Conservation (phyloP, 495 filamentous ascomycete species). For the Baudoinia panamericana region DNA sequence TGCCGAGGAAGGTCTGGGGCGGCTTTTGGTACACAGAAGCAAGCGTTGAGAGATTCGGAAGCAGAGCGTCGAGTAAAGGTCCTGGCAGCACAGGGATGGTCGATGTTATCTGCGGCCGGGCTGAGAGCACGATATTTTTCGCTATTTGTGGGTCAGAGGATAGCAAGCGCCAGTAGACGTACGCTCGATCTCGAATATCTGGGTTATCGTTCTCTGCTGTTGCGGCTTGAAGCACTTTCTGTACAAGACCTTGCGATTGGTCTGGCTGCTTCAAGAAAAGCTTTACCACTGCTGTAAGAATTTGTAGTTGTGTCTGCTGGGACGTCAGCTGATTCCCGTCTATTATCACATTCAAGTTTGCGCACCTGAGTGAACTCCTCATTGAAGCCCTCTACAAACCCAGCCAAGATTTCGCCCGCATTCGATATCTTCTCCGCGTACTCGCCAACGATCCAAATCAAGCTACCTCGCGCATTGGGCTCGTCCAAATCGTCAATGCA, state of each 20-base stretch:
- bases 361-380: slow-evolving; percentile 76
- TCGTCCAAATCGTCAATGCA: slow-evolving; percentile 96
- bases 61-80: slow-evolving; percentile 68
- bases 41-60: slow-evolving; percentile 84
- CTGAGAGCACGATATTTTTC: slow-evolving; percentile 80
- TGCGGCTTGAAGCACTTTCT: slow-evolving; percentile 82
- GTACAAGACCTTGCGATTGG: slow-evolving; percentile 72
- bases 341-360: not conserved
- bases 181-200: slow-evolving; percentile 89
- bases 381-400: slow-evolving; percentile 83
- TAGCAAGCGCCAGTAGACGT: slow-evolving; percentile 96
- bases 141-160: slow-evolving; percentile 83
- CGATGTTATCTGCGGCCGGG: slow-evolving; percentile 85
- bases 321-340: slow-evolving; percentile 13
- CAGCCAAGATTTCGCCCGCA: slow-evolving; percentile 73
- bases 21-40: slow-evolving; percentile 99
- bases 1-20: slow-evolving; percentile 88
- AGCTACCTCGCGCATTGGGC: slow-evolving; percentile 74
- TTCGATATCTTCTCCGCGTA: slow-evolving; percentile 99
- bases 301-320: slow-evolving; percentile 74
- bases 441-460: slow-evolving; percentile 98
- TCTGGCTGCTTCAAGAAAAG: slow-evolving; percentile 94
- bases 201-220: slow-evolving; percentile 95
- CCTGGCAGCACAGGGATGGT: slow-evolving; percentile 82
- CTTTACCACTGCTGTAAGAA: slow-evolving; percentile 91